phyloP scores from a whole-genome alignment of 225 moss, liverwort and hornwort species.

The Asterella californica region DNA sequence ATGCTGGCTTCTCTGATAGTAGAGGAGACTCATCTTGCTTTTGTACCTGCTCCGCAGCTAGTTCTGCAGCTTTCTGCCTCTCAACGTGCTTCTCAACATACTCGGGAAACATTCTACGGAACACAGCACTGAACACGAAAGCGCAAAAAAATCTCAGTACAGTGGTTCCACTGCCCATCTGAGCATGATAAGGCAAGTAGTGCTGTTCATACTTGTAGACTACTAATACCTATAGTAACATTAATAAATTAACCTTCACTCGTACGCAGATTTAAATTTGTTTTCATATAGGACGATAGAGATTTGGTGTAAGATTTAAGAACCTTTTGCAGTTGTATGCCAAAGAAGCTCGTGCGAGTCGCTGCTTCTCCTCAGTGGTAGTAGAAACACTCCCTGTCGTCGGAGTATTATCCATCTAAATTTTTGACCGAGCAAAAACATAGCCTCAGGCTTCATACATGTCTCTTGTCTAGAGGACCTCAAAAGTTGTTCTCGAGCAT shows the following conservation, averaged over 20 bases:
- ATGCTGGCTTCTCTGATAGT: constrained; percentile 27
- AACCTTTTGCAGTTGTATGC: constrained; percentile 92
- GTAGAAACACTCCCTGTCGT: constrained; percentile 99
- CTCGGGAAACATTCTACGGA: constrained; percentile 96
- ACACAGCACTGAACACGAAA: constrained; percentile 58
- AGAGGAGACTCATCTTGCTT: constrained; percentile 43
- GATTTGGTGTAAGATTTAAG: not conserved
- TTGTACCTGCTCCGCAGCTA: constrained; percentile 61
- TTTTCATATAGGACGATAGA: not conserved
- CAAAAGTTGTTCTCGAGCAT: not conserved
- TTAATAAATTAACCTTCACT: not conserved
- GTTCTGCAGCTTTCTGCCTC: constrained; percentile 86
- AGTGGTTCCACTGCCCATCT: not conserved
- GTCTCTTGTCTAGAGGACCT: not conserved
- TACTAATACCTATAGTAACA: not conserved
- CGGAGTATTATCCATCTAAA: constrained; percentile 93
- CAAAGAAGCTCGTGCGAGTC: constrained; percentile 72
- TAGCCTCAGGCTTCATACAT: not conserved
- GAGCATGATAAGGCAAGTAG: not conserved
- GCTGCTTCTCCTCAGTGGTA: constrained; percentile 83
- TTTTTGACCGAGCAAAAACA: not conserved
- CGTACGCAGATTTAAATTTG: not conserved
- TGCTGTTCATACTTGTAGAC: not conserved
- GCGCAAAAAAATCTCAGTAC: not conserved
- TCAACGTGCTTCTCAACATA: constrained; percentile 91